Percentiles rank a stretch among this genome's conserved stretches.
Evolutionary conservation across 2,329 filamentous ascomycete species (phyloP).

Genomic region (Fusarium mexicanum): DNA sequence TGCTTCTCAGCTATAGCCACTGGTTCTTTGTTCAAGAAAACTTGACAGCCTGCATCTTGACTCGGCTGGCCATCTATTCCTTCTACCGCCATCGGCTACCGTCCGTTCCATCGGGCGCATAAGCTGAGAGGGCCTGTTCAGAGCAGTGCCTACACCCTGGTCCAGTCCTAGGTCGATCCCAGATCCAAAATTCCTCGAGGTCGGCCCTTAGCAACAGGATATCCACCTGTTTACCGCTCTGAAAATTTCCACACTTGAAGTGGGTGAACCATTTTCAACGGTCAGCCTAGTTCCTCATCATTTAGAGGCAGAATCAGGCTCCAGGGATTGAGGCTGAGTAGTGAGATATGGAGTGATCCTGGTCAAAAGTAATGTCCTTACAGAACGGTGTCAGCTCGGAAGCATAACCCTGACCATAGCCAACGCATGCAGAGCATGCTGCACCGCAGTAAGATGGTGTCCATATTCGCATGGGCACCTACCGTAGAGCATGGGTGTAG

Average conservation of each 20-base stretch:
- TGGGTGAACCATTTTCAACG: neutral
- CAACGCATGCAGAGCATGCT: constrained; percentile 20
- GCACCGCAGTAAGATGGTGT: constrained; percentile 25
- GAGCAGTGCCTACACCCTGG: constrained; percentile 9
- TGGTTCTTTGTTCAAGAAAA: constrained; percentile 7
- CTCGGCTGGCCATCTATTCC: neutral
- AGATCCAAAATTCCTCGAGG: constrained; percentile 5
- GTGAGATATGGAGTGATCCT: constrained; percentile 9
- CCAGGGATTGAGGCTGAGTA: constrained; percentile 28
- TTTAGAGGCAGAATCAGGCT: constrained; percentile 6
- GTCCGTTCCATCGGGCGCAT: neutral
- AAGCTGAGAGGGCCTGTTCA: neutral
- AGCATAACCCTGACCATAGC: constrained; percentile 20
- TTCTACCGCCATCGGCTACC: neutral
- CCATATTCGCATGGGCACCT: constrained; percentile 3
- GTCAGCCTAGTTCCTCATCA: neutral
- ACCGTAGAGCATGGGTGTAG: constrained; percentile 11
- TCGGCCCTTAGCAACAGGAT: constrained; percentile 24
- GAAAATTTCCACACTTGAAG: neutral
- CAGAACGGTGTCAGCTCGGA: constrained; percentile 12
- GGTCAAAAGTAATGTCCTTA: constrained; percentile 1
- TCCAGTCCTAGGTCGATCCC: constrained; percentile 1
- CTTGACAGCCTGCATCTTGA: neutral
- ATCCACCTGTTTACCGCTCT: constrained; percentile 17
- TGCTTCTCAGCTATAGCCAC: constrained; percentile 2